Evolutionary conservation across 1,284 basidiomycete genomes (phyloP).

Genomic region (Hymenochaete sp.): DNA sequence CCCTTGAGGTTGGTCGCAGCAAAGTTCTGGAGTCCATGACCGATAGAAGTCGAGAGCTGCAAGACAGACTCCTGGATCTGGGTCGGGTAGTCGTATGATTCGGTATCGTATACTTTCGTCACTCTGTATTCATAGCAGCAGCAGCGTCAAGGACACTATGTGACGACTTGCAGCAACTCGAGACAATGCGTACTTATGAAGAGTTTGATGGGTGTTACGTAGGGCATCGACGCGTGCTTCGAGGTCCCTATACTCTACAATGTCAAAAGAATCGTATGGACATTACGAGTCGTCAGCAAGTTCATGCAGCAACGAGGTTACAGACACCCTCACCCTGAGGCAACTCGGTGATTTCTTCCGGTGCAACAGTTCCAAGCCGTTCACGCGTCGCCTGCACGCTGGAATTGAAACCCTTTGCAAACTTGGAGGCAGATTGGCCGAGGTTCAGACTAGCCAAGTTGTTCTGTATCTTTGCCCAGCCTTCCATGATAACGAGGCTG

Average conservation of each 20-base stretch:
- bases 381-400: constrained; percentile 88
- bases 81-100: constrained; percentile 83
- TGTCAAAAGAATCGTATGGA: constrained; percentile 20
- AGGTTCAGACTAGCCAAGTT: constrained; percentile 55
- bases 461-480: constrained; percentile 62
- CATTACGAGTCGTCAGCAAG: constrained; percentile 8
- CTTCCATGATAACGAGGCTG: constrained; percentile 47
- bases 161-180: background rate
- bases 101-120: constrained; percentile 77
- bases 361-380: constrained; percentile 78
- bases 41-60: constrained; percentile 65
- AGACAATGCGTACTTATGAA: constrained; percentile 60
- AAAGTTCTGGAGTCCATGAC: constrained; percentile 75
- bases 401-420: constrained; percentile 79
- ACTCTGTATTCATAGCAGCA: constrained; percentile 40
- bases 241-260: constrained; percentile 88
- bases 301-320: no score
- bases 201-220: constrained; percentile 64
- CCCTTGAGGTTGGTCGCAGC: constrained; percentile 87
- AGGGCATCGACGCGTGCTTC: constrained; percentile 93
- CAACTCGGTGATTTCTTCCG: constrained; percentile 93
- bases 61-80: constrained; percentile 69
- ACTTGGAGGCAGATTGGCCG: constrained; percentile 58
- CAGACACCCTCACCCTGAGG: constrained; percentile 58
- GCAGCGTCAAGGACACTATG: background rate